Percentiles rank a stretch among this genome's conserved stretches.
Evolutionary conservation across 345 rosid species (phyloP).

Genomic region (Eucalyptus shirleyi): DNA sequence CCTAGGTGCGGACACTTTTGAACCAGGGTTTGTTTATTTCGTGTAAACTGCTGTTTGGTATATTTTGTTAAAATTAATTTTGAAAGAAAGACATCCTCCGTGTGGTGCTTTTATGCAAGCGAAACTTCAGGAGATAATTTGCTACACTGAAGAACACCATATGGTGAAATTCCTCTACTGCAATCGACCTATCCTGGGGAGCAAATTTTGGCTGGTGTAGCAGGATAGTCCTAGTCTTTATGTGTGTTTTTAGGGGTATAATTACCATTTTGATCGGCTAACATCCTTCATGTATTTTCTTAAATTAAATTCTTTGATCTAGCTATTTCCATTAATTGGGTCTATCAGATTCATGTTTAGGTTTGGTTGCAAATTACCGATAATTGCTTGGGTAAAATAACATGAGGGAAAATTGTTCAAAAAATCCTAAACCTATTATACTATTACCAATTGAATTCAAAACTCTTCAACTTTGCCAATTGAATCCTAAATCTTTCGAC

Average conservation of each 20-base stretch:
- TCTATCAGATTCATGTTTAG: too few relatives aligned
- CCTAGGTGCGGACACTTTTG: neutral
- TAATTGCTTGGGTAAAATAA: too few relatives aligned
- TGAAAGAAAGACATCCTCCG: neutral
- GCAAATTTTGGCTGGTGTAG: neutral
- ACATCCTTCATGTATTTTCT: neutral
- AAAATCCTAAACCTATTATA: too few relatives aligned
- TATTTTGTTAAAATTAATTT: neutral
- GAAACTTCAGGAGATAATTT: neutral
- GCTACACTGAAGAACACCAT: too few relatives aligned
- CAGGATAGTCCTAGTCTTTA: neutral
- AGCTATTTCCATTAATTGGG: too few relatives aligned
- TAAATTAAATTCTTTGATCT: neutral
- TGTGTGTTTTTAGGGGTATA: neutral
- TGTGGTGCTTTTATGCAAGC: neutral
- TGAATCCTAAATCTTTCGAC: accelerated
- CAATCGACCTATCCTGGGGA: neutral
- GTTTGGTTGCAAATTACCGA: too few relatives aligned
- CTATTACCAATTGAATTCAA: too few relatives aligned
- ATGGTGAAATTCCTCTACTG: neutral
- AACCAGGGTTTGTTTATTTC: neutral
- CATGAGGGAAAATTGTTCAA: too few relatives aligned
- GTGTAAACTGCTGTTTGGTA: neutral
- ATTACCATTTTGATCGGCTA: neutral
- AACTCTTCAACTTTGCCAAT: too few relatives aligned